Evolutionary conservation across 1,139 yeast genomes (phyloP), one percentile per base, ranked within the genome.

Genomic region (Yueomyces sp.): DNA sequence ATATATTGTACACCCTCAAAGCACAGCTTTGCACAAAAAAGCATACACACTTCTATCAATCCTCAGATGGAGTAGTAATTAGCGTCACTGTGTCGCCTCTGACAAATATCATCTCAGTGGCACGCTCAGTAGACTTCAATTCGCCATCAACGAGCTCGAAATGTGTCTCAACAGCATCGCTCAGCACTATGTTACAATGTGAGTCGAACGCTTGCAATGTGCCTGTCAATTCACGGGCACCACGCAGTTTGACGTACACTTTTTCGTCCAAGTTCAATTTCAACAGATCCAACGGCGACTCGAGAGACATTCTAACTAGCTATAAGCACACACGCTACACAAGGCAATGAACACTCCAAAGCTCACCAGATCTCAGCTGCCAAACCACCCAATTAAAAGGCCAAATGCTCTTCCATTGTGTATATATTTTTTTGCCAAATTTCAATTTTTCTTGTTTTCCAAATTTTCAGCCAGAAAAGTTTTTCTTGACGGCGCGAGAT

Each of bases 81-180:
- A 87, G 72, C 44, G 91, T 85, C 40, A 89, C 97, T 4, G 94
- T 80, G 64, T 91, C 97, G 25, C 98, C 98, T 67, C 98, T 78
- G 26, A 93, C 91, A 65, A 89, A 91, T 41, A 93, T 80, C 91
- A 93, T 84, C 46, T 85, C 96, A 27, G 87, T 75, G 47, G 72
- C 70, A 59, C 84, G 85, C 38, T 79, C 81, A 27, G 63, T 64
- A 7, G 73, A 63, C 63, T 66, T 49, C 39, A 55, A 43, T 33
- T 57, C 57, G 19, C 70, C 71, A 8, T 68, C 72, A 36, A 69
- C 74, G 36, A 76, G 59, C 36, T 70, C 69, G 57, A 76, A 84
- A 41, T 89, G 78, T 7, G 83, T 83, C 59, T 91, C 99, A 47
- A 74, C 75, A 3, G 95, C 96, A 54, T 93, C 95, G 55, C 97